Evolutionary conservation across 768 basidiomycete species (phyloP), one percentile per base, ranked within the genome.

Genomic region (Favolaschia claudopus): DNA sequence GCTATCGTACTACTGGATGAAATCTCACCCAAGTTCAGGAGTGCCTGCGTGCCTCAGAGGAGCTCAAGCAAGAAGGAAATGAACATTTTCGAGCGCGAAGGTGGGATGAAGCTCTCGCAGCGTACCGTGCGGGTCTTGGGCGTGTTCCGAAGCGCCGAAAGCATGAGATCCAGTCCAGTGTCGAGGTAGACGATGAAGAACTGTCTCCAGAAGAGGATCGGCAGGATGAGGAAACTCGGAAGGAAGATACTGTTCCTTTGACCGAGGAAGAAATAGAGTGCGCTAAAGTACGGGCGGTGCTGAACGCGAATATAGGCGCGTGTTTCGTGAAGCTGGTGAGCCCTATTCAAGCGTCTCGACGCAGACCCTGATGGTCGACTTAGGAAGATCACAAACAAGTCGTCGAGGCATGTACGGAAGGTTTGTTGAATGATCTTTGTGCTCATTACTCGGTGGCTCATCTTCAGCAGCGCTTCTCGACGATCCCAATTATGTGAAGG

Each of bases 261-360:
- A 67, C 75, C 20, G 63, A 70, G 14, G 74, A 72, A 29, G 79
- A 86, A 33, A 37, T 64, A 33, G 78, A 85, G 48, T 83, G 79
- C 62, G 75, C 78, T 13, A 87, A 86, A 66, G 79, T 83, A 24
- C 83, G 92, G 50, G 87, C 93, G 28, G 79, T 92, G 15, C 70
- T 96, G 64, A 84, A 91, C 70, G 89, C 91, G n/a, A 98, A 98
- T 69, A 87, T 96, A 34, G 95, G 83, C 0, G 95, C 95, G 48
- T 96, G 94, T 66, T 79, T 88, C 69, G 80, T 92, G 6, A 92
- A 93, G 67, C 73, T 92, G 73, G 94, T 92, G 67, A 69, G 88
- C 67, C 20, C 19, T 14, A 9, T 39, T 37, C 36, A 32, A 32
- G 56, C 15, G 51, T 42, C 33, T 59, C 17, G 12, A 22, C 9